phyloP scores from a whole-genome alignment of 352 stramenopile genomes.

The Peronospora farinosa region DNA sequence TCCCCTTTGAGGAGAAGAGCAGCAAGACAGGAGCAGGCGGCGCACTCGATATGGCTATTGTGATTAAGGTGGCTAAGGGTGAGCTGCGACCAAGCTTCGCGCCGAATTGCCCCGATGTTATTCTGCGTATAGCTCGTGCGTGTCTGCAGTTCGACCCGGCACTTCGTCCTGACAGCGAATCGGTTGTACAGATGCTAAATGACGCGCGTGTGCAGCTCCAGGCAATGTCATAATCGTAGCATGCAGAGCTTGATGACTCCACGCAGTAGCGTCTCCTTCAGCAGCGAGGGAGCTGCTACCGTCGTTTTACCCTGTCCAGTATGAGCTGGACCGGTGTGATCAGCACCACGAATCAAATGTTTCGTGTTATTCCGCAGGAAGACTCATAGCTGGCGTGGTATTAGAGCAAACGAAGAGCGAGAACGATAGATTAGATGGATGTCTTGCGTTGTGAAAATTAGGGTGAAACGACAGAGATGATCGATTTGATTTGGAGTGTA shows the following conservation, averaged over 20 bases:
- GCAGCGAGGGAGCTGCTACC: constrained; percentile 57
- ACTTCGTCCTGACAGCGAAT: constrained; percentile 61
- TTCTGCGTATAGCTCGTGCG: constrained; percentile 68
- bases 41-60: constrained; percentile 75
- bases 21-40: constrained; percentile 48
- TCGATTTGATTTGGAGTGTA: constrained; percentile 29
- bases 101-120: constrained; percentile 46
- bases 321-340: constrained; percentile 23
- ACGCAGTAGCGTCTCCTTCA: constrained; percentile 25
- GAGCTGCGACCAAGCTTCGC: constrained; percentile 75
- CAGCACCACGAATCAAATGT: constrained; percentile 24
- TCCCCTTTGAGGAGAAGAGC: constrained; percentile 84
- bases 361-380: no score
- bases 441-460: constrained; percentile 21
- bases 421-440: constrained; percentile 7
- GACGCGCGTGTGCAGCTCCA: constrained; percentile 61
- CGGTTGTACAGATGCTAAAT: constrained; percentile 74
- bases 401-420: constrained; percentile 15
- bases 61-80: constrained; percentile 81
- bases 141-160: constrained; percentile 83
- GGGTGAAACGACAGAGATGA: constrained; percentile 21
- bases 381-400: constrained; percentile 11
- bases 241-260: constrained; percentile 33
- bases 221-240: constrained; percentile 26
- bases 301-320: constrained; percentile 28